phyloP scores from a whole-genome alignment of 2,329 filamentous ascomycete species.

The Hypomyces perniciosus region DNA sequence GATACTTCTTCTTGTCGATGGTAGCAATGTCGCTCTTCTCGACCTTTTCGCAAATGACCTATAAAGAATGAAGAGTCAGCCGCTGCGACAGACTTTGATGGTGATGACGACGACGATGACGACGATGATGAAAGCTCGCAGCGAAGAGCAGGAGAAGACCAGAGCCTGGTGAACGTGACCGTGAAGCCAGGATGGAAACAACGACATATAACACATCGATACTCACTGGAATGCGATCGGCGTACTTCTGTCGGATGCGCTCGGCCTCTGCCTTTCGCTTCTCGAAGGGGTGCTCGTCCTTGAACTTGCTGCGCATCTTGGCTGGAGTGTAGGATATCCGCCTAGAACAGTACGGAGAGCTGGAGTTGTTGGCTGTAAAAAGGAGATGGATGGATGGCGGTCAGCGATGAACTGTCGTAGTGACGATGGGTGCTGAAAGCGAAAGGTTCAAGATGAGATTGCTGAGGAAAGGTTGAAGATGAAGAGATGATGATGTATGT shows the following conservation, averaged over 20 bases:
- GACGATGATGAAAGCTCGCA: background rate
- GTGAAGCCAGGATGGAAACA: background rate
- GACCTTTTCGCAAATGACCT: constrained; percentile 99
- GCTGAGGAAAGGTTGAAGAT: constrained; percentile 6
- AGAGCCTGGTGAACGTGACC: background rate
- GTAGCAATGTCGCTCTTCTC: constrained; percentile 99
- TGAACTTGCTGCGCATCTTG: constrained; percentile 98
- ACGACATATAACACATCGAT: background rate
- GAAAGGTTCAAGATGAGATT: constrained; percentile 1
- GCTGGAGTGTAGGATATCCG: constrained; percentile 24
- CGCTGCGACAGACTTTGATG: background rate
- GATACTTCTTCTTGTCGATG: constrained; percentile 99
- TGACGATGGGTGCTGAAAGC: too few species aligned
- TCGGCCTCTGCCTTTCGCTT: constrained; percentile 99
- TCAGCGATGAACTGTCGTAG: background rate
- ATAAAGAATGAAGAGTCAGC: constrained; percentile 9
- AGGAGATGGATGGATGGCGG: background rate
- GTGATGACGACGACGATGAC: background rate
- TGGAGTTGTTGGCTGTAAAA: background rate
- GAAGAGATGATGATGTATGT: constrained; percentile 16
- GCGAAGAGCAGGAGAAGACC: background rate
- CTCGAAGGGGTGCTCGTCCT: constrained; percentile 99
- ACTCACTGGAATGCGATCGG: constrained; percentile 95
- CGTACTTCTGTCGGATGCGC: constrained; percentile 98
- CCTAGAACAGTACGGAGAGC: constrained; percentile 13